Conservation (phyloP, 106 monocot genomes). For the Gastrodia elata region DNA sequence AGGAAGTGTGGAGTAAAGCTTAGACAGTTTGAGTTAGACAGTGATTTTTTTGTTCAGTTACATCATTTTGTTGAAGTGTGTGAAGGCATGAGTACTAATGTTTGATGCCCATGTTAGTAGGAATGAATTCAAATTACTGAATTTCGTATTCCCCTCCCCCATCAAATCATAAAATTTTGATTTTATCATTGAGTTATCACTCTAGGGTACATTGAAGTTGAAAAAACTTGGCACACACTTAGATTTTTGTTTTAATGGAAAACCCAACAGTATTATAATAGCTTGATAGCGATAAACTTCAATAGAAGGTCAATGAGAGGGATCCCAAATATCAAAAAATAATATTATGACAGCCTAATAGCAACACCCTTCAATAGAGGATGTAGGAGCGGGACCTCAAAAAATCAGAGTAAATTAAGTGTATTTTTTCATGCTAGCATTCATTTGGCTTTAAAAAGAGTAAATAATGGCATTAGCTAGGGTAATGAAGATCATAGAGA, state of each 20-base stretch:
- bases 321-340: not conserved
- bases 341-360: not conserved
- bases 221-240: too few species aligned
- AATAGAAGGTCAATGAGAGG: too few species aligned
- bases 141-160: not conserved
- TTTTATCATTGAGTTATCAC: too few species aligned
- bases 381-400: not conserved
- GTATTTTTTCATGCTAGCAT: too few species aligned
- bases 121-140: not conserved
- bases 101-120: not conserved
- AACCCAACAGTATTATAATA: not conserved
- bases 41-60: not conserved
- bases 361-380: not conserved
- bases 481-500: too few species aligned
- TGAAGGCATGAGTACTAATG: not conserved
- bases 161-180: not conserved
- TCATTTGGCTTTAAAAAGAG: too few species aligned
- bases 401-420: not conserved
- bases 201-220: not conserved
- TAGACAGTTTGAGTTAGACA: not conserved
- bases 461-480: too few species aligned
- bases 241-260: not conserved
- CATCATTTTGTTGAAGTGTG: not conserved
- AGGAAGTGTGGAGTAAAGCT: not conserved
- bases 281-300: not conserved